These are phyloP conservation scores for Leccinum pseudoinsigne DNA, from an alignment of 1,284 basidiomycete genomes.

Conservation along the genomic window DNA sequence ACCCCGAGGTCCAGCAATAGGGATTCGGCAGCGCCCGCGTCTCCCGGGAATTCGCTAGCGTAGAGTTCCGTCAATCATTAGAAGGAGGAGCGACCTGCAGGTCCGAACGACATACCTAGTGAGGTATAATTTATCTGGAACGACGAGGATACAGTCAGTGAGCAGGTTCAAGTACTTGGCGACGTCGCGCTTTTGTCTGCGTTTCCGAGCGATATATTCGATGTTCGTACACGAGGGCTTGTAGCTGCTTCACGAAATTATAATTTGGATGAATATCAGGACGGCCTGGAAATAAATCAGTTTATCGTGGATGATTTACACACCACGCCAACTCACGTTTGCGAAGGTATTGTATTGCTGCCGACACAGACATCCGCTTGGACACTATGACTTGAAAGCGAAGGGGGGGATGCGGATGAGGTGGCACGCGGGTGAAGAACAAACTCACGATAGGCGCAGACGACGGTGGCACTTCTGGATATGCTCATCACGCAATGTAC, in stretches of 20 bases:
- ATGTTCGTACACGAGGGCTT: conserved; percentile 41
- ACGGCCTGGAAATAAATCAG: conserved; percentile 39
- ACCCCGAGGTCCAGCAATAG: conserved; percentile 49
- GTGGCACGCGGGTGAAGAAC: not conserved
- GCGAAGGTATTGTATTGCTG: conserved; percentile 50
- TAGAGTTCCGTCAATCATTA: conserved; percentile 1
- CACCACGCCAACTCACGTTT: conserved; percentile 39
- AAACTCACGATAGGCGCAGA: conserved; percentile 60
- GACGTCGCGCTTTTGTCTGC: conserved; percentile 51
- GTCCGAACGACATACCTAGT: conserved; percentile 41
- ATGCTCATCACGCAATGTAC: conserved; percentile 80
- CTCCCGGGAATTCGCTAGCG: conserved; percentile 53
- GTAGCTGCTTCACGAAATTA: conserved; percentile 60
- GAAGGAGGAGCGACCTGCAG: not conserved
- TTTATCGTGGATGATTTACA: conserved; percentile 7
- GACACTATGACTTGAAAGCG: conserved; percentile 52
- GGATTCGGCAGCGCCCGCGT: conserved; percentile 48
- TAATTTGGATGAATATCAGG: conserved; percentile 60
- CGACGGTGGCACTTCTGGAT: conserved; percentile 66
- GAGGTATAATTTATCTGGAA: conserved; percentile 48
- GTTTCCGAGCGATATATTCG: conserved; percentile 55
- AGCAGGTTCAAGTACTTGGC: conserved; percentile 49
- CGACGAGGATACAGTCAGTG: conserved; percentile 48
- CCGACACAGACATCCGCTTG: conserved; percentile 39
- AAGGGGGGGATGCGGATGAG: conserved; percentile 4